phyloP scores from a whole-genome alignment of 129 eudicot genomes.

The Escallonia herrerae region DNA sequence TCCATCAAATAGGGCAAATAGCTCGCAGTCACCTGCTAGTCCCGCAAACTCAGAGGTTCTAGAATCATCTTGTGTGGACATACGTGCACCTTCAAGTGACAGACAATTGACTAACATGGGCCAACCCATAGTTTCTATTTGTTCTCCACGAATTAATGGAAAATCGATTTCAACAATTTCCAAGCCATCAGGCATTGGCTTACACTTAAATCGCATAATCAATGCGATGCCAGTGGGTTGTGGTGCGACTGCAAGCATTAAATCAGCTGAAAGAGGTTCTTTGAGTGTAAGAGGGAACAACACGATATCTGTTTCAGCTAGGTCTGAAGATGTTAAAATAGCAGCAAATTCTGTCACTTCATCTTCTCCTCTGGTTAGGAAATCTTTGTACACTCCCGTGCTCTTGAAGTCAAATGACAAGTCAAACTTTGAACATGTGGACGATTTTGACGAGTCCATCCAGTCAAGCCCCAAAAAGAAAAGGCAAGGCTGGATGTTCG shows the following conservation, averaged over 20 bases:
- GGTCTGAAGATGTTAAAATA: constrained; percentile 20
- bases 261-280: constrained; percentile 21
- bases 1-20: constrained; percentile 10
- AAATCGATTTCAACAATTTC: constrained; percentile 22
- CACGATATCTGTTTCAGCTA: constrained; percentile 21
- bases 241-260: constrained; percentile 21
- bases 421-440: constrained; percentile 18
- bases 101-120: constrained; percentile 5
- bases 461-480: constrained; percentile 42
- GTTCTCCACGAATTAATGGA: constrained; percentile 20
- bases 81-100: constrained; percentile 10
- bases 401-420: constrained; percentile 24
- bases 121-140: constrained; percentile 1
- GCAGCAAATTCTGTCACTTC: constrained; percentile 15
- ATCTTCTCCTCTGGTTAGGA: constrained; percentile 12
- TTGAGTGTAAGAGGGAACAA: constrained; percentile 22
- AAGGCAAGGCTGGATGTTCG: constrained; percentile 30
- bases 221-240: constrained; percentile 32
- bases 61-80: constrained; percentile 21
- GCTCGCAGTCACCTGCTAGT: constrained; percentile 3
- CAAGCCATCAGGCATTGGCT: constrained; percentile 80
- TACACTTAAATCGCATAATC: constrained; percentile 74
- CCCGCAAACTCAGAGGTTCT: constrained; percentile 16
- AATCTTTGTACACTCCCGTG: constrained; percentile 12
- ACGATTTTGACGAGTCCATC: constrained; percentile 13